Conservation (phyloP, 768 basidiomycete genomes). For the Tephrocybe sp. region DNA sequence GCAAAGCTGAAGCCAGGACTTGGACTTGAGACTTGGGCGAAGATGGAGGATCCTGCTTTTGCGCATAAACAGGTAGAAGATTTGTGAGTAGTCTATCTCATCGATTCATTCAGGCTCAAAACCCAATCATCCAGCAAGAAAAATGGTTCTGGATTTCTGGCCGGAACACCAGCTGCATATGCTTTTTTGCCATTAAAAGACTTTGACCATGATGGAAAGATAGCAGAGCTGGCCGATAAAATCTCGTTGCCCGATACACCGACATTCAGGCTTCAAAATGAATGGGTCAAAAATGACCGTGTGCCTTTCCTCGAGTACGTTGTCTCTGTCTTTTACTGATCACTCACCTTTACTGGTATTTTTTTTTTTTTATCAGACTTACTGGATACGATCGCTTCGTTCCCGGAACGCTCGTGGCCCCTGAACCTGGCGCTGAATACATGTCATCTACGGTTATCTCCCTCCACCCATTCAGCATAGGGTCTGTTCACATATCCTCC, state of each 20-base stretch:
- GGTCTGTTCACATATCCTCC: conserved; percentile 32
- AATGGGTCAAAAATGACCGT: background rate
- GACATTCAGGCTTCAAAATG: too few species aligned
- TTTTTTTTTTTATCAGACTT: background rate
- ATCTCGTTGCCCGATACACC: background rate
- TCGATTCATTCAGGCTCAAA: too few species aligned
- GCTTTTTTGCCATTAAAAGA: background rate
- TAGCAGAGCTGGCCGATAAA: background rate
- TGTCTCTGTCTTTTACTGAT: background rate
- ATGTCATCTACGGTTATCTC: conserved; percentile 19
- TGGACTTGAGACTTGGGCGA: background rate
- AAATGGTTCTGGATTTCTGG: background rate
- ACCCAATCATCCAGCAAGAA: background rate
- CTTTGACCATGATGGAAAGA: background rate
- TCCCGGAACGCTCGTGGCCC: background rate
- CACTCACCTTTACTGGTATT: too few species aligned
- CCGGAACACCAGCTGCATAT: background rate
- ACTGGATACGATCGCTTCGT: background rate
- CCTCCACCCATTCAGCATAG: conserved; percentile 38
- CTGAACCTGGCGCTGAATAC: conserved; percentile 22
- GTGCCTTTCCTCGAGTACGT: conserved; percentile 3
- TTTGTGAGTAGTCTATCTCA: background rate
- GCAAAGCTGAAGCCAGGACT: background rate
- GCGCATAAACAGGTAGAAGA: background rate
- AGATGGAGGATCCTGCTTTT: background rate